Base-by-base conservation (phyloP, 108 stramenopile genomes). In the Nannochloropsis gaditana region DNA sequence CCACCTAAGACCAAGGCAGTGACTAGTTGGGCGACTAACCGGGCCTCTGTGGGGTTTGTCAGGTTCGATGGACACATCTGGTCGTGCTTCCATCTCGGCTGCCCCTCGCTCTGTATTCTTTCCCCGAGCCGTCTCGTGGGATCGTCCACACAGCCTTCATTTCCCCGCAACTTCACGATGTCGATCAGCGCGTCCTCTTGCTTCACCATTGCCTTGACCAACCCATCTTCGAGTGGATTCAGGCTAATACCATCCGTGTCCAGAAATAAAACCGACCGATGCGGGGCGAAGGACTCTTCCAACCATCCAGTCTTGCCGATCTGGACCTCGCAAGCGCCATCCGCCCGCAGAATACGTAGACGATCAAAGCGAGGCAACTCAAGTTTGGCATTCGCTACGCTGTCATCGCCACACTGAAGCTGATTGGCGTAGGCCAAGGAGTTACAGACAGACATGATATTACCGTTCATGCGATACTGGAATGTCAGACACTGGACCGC, bases 381-480 rank as follows among this genome's bases (percentile, higher is more conserved):
- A 15, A 97, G 92, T 19, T 80, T 87, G 47, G 87, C 90, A 41
- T 81, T 79, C 79, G 84, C 85, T 9, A 97, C 94, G 42, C 45
- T 73, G 11, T 95, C 93, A 84, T 92, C 95, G 21, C 91, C 97
- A 84, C 96, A 97, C 89, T 94, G 93, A 84, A 98, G 90, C 17
- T 86, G 83, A 21, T 95, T 95, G 42, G 91, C 90, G 88, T 98
- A 98, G 5, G 94, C 92, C 79, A 95, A 88, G 42, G 43, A 91
- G 88, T 97, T 99, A 83, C 94, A 94, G 9, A 99, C 86, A 47
- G 89, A 87, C 86, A 96, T 97, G 79, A 99, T 96, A 44, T 93
- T 92, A 44, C 87, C 92, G 89, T 95, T 91, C 97, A 98, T 99
- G 43, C 98, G 94, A 88, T 97, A 99, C 89, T 99, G 98, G 83